Conservation (phyloP, 208 protist genomes). For the Crithidia thermophila region DNA sequence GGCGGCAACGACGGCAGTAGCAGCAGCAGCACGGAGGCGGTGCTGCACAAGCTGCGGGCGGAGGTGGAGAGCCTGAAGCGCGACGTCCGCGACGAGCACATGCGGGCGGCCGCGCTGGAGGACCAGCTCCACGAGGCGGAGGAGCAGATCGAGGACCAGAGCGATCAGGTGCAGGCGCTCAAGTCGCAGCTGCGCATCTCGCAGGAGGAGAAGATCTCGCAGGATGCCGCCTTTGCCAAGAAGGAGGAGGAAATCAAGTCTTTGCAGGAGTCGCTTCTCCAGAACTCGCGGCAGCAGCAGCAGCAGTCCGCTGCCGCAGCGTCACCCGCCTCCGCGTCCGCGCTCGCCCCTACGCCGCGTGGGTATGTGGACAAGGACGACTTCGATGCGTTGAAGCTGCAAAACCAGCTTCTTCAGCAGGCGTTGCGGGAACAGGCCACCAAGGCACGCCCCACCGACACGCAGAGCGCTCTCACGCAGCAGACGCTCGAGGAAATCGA, state of each 20-base stretch:
- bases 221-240: conserved; percentile 26
- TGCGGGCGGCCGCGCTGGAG: conserved; percentile 20
- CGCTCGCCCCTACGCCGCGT: conserved; percentile 4
- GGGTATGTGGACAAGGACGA: conserved; percentile 62
- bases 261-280: conserved; percentile 31
- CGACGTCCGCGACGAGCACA: conserved; percentile 27
- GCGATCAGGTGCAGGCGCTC: conserved; percentile 36
- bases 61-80: conserved; percentile 19
- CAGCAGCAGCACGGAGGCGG: conserved; percentile 3
- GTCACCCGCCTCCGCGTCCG: neutral
- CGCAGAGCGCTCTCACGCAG: conserved; percentile 32
- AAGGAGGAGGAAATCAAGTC: conserved; percentile 47
- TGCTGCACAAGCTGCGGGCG: conserved; percentile 12
- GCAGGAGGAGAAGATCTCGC: conserved; percentile 39
- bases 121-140: conserved; percentile 29
- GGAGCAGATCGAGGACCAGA: conserved; percentile 36
- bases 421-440: conserved; percentile 46
- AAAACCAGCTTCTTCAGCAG: conserved; percentile 62
- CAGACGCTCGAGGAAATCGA: conserved; percentile 62
- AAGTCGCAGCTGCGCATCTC: conserved; percentile 37
- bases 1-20: conserved; percentile 2
- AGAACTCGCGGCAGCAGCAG: neutral
- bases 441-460: conserved; percentile 28
- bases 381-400: conserved; percentile 55
- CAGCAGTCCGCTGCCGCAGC: neutral